These are phyloP conservation scores for Athelia sp. DNA, from an alignment of 1,284 basidiomycete genomes.

Conservation along the genomic window DNA sequence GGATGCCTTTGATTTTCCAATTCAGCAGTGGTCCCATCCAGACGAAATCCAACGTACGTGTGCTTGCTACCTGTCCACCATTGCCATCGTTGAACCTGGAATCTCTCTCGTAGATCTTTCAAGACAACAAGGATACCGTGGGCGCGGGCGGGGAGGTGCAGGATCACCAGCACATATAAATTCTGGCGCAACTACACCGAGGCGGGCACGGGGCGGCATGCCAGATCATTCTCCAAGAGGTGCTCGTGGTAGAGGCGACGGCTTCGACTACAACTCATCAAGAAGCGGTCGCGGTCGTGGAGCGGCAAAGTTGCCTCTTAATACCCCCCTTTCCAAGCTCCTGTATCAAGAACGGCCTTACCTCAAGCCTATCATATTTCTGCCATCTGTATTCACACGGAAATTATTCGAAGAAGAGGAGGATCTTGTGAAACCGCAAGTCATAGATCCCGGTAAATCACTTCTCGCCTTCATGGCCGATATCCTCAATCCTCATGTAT, in stretches of 20 bases:
- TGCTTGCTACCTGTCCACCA: neutral
- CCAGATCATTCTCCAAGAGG: neutral
- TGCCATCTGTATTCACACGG: slow-evolving; percentile 50
- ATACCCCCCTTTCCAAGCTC: slow-evolving; percentile 49
- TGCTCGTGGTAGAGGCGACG: neutral
- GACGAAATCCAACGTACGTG: neutral
- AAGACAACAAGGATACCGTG: neutral
- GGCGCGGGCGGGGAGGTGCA: neutral
- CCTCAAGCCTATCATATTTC: slow-evolving; percentile 60
- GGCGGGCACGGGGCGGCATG: no score
- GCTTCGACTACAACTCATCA: neutral
- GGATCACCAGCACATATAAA: neutral
- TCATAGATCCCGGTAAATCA: slow-evolving; percentile 46
- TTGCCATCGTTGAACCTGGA: neutral
- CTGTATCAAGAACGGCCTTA: slow-evolving; percentile 55
- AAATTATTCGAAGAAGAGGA: slow-evolving; percentile 62
- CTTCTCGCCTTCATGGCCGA: slow-evolving; percentile 1
- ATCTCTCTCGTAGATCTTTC: neutral
- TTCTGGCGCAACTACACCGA: neutral
- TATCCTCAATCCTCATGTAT: slow-evolving; percentile 3
- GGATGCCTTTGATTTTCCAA: neutral
- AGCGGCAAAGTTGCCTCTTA: slow-evolving; percentile 7
- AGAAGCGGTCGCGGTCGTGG: slow-evolving; percentile 10
- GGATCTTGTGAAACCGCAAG: slow-evolving; percentile 55
- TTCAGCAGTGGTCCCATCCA: neutral